Evolutionary conservation across 176 grass and related monocot genomes (phyloP), one percentile per base, ranked within the genome.

Genomic region (Oropetium thomaeum): DNA sequence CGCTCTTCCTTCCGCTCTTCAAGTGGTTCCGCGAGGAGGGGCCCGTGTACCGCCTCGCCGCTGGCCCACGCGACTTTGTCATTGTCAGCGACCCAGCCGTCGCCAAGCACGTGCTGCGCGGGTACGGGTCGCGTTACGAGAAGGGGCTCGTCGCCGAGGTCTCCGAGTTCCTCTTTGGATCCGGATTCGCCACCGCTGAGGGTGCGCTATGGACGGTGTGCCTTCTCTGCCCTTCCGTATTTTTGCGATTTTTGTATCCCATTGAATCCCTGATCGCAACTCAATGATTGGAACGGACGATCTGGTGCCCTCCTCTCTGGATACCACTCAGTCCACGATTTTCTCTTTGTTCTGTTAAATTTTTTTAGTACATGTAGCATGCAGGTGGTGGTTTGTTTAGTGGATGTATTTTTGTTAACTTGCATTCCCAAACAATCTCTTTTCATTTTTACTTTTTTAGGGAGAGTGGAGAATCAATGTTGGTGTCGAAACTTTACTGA

Each of bases 121-220:
- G 86, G n/a, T 98, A 98, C 68, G 91, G 91, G 37, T 90, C 75
- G 25, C 84, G 63, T 5, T 95, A 94, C 78, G 91, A 88, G 13
- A 94, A 98, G 81, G 96, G 96, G 52, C 96, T 98, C 28, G 96
- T 98, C 41, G 85, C 96, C 4, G 91, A 98, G 52, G 96, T 98
- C 49, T 92, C 96, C 27, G 84, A 98, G 58, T 98, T 98, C 62
- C 82, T 97, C n/a, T 97, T 97, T 66, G 91, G 95, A 25, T 92
- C 95, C 9, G 95, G 95, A 1, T 93, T 97, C 62, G 95, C 95
- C 65, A 93, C 1, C 15, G 95, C 90, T 4, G 95, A 97, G 62
- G 91, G 90, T 53, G 45, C 81, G 53, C 88, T 97, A 17, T 97
- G 88, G 95, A 97, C 81, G 81, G 95, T 93, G 35, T 3, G 13